Conservation (phyloP, 352 stramenopile species). For the Pythium scleroteichum region DNA sequence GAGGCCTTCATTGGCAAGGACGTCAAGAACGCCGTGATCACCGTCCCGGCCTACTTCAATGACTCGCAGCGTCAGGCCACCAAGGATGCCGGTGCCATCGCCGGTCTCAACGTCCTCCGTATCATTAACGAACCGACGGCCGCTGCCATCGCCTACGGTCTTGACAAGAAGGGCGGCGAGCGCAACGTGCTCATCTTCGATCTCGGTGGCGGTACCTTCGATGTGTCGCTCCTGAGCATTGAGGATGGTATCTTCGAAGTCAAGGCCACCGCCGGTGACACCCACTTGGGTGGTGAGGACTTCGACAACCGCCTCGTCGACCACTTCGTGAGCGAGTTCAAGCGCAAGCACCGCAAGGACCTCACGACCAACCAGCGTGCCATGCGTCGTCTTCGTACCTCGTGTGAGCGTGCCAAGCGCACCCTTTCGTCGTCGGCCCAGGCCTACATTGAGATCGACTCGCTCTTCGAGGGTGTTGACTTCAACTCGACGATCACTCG, state of each 20-base stretch:
- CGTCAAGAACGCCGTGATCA: slow-evolving; percentile 32
- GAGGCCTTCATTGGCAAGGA: slow-evolving; percentile 37
- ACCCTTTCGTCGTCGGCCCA: slow-evolving; percentile 92
- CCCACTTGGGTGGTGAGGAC: slow-evolving; percentile 92
- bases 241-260: slow-evolving; percentile 97
- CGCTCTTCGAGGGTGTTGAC: slow-evolving; percentile 92
- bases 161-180: slow-evolving; percentile 95
- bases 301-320: slow-evolving; percentile 96
- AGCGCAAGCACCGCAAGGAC: slow-evolving; percentile 89
- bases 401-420: slow-evolving; percentile 94
- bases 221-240: slow-evolving; percentile 93
- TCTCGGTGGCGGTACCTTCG: slow-evolving; percentile 94
- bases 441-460: slow-evolving; percentile 95
- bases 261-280: slow-evolving; percentile 94
- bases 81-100: slow-evolving; percentile 36
- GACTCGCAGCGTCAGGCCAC: slow-evolving; percentile 33
- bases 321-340: slow-evolving; percentile 93
- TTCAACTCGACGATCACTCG: slow-evolving; percentile 93
- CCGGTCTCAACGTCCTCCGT: slow-evolving; percentile 31
- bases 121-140: slow-evolving; percentile 95
- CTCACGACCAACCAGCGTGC: slow-evolving; percentile 88
- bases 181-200: slow-evolving; percentile 97
- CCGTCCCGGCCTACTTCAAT: slow-evolving; percentile 33
- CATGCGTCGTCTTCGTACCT: slow-evolving; percentile 89
- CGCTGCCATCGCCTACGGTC: slow-evolving; percentile 93